A percentile compares a stretch with the other conserved stretches of the same genome.
Conservation (phyloP, 2,329 filamentous ascomycete genomes). For the Fonsecaea multimorphosa region DNA sequence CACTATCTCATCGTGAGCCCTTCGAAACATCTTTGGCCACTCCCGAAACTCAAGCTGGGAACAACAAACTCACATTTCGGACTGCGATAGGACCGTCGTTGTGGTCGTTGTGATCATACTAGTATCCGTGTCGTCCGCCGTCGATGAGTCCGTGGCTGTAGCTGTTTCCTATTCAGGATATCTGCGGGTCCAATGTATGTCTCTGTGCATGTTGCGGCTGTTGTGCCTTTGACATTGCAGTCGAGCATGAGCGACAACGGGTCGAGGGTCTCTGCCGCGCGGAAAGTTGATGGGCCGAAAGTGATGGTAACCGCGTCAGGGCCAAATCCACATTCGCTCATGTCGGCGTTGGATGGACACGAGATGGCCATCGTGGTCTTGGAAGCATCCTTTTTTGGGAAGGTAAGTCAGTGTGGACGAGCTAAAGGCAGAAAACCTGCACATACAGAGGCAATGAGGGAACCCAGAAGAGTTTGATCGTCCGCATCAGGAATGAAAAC, state of each 20-base stretch:
- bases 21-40: no score
- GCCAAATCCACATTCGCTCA: constrained; percentile 29
- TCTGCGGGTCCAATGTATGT: constrained; percentile 32
- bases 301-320: constrained; percentile 34
- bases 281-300: constrained; percentile 32
- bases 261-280: constrained; percentile 23
- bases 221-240: constrained; percentile 34
- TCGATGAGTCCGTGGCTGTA: constrained; percentile 9
- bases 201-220: constrained; percentile 31
- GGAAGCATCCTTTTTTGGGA: constrained; percentile 26
- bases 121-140: constrained; percentile 19
- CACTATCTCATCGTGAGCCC: neutral
- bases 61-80: constrained; percentile 23
- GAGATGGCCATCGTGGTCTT: constrained; percentile 33
- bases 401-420: neutral
- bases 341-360: constrained; percentile 27
- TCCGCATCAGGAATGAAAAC: constrained; percentile 33
- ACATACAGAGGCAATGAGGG: constrained; percentile 31
- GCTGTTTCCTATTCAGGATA: constrained; percentile 11
- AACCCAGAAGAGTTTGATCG: constrained; percentile 30
- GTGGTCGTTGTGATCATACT: constrained; percentile 23
- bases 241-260: constrained; percentile 26
- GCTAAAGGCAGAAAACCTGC: neutral
- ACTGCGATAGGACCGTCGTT: constrained; percentile 18
- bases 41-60: neutral